Percentiles rank a stretch among this genome's conserved stretches.
phyloP scores from a whole-genome alignment of 2,329 filamentous ascomycete genomes.

The Xylaria sp. region DNA sequence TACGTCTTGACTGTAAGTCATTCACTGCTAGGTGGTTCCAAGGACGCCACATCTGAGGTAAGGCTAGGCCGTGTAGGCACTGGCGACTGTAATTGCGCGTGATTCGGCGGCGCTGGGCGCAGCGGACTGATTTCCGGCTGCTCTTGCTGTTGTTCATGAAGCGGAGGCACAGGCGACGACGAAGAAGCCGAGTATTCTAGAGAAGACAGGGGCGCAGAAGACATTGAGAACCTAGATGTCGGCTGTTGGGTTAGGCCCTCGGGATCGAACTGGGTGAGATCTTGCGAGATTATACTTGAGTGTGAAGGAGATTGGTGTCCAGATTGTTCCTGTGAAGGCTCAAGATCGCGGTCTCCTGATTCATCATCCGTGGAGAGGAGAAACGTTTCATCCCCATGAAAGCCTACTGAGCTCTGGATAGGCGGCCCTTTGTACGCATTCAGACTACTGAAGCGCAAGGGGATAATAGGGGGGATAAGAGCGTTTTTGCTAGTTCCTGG shows the following conservation, averaged over 20 bases:
- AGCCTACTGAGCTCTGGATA: not conserved
- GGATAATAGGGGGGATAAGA: conserved; percentile 9
- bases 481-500: not conserved
- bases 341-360: not conserved
- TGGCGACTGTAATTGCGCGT: conserved; percentile 19
- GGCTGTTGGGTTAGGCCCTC: not conserved
- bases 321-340: not conserved
- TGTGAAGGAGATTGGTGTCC: not conserved
- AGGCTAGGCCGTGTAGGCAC: conserved; percentile 16
- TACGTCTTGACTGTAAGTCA: not conserved
- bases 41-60: not conserved
- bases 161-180: not conserved
- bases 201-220: conserved; percentile 9
- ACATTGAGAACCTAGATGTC: conserved; percentile 20
- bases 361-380: conserved; percentile 13
- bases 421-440: conserved; percentile 1
- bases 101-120: conserved; percentile 16
- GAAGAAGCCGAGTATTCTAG: conserved; percentile 12
- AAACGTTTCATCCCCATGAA: conserved; percentile 3
- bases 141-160: conserved; percentile 1
- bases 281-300: conserved; percentile 8
- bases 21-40: not conserved
- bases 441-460: conserved; percentile 23
- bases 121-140: conserved; percentile 5
- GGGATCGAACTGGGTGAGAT: conserved; percentile 16